Base-by-base conservation (phyloP, 257 asterid species). In the Vinca minor region DNA sequence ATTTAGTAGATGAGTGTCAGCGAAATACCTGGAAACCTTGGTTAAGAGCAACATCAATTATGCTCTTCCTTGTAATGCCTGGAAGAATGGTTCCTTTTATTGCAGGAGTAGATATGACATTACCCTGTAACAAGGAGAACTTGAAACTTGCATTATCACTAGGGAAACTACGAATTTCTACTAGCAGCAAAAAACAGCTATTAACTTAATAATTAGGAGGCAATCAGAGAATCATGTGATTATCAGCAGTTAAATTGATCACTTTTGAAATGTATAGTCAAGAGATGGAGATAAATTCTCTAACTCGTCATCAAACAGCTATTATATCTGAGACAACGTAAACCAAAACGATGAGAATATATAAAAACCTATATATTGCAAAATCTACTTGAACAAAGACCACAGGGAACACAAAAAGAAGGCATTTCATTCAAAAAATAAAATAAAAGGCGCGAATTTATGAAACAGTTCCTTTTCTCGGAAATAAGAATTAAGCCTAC, bases 1-100 rank as follows among this genome's bases (percentile, higher is more conserved):
- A 55, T 31, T 54, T 32, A 55, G 25, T 29, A 14, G 15, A 64
- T 31, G 20, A 38, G 18, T 14, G 45, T 12, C 58, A 35, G n/a
- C n/a, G n/a, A n/a, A n/a, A 35, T 72, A 77, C 85, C 86, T 72
- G 69, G 63, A 70, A 81, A 59, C 86, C 83, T 71, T 69, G 86
- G 68, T 42, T 73, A 35, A 50, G 52, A 59, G 86, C 83, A 47
- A 81, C 79, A n/a, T 81, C 83, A 20, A 81, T 73, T 63, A 81
- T 71, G 68, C 83, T 81, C 64, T 81, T 81, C 23, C 83, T 73
- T 4, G 86, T 81, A 60, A 81, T 73, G 58, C 86, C 86, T 1
- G 83, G 81, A 12, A 81, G 81, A 68, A 81, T 81, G 32, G 81
- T 81, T 69, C 86, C 81, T 70, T 73, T 73, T 23, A 75, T 75